These are phyloP conservation scores for Sechiopsis laciniata DNA, from an alignment of 306 rosid genomes.

Conservation along the genomic window DNA sequence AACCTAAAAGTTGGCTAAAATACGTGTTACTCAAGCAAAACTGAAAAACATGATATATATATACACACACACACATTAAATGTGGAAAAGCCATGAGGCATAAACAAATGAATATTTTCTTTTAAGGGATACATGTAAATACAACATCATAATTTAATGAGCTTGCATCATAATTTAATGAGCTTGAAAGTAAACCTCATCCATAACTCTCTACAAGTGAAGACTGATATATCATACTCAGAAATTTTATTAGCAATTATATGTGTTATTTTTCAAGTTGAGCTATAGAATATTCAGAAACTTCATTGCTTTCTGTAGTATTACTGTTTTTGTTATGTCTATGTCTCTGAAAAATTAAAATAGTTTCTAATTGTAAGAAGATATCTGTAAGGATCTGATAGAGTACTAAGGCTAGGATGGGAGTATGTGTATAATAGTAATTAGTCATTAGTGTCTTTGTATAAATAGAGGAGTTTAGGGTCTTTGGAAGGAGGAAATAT, in stretches of 20 bases:
- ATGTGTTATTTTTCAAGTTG: not conserved
- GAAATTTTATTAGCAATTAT: not conserved
- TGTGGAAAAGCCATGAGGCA: not conserved
- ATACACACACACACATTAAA: not conserved
- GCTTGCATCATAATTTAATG: conserved; percentile 14
- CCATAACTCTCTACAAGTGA: conserved; percentile 6
- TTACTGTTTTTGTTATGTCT: not conserved
- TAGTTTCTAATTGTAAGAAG: not conserved
- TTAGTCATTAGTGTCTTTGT: too few species aligned
- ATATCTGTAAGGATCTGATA: not conserved
- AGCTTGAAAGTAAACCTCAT: conserved; percentile 4
- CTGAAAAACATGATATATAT: not conserved
- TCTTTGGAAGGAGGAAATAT: too few species aligned
- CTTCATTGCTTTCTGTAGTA: not conserved
- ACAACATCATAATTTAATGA: conserved; percentile 6
- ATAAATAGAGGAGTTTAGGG: too few species aligned
- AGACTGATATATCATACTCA: not conserved
- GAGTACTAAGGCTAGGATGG: too few species aligned
- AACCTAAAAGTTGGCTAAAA: not conserved
- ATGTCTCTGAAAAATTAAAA: not conserved
- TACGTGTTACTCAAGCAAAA: not conserved
- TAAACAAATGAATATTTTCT: not conserved
- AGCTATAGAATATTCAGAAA: not conserved
- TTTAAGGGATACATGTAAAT: not conserved
- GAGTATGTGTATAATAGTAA: too few species aligned